Conservation (phyloP, 1,284 basidiomycete genomes). For the Ceratobasidium sp. region DNA sequence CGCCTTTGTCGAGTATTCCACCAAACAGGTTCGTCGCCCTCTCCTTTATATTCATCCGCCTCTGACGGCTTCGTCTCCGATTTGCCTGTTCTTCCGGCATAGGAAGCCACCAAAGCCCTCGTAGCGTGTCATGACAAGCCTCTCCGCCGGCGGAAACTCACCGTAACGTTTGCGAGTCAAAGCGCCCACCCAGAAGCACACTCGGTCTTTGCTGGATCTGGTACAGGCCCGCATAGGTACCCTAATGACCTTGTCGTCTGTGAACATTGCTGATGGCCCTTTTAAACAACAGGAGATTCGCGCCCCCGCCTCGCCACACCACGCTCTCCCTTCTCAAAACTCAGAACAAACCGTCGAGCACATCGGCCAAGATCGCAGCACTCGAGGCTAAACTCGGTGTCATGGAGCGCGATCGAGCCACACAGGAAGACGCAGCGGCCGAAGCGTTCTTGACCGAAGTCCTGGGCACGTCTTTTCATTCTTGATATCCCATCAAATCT, state of each 20-base stretch:
- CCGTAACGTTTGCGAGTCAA: conserved; percentile 91
- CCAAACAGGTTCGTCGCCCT: conserved; percentile 76
- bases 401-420: conserved; percentile 63
- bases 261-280: conserved; percentile 46
- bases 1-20: conserved; percentile 90
- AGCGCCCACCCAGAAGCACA: conserved; percentile 62
- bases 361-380: conserved; percentile 89
- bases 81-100: conserved; percentile 51
- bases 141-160: conserved; percentile 85
- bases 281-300: conserved; percentile 61
- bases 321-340: conserved; percentile 89
- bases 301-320: conserved; percentile 77
- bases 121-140: conserved; percentile 81
- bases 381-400: conserved; percentile 94
- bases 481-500: not conserved
- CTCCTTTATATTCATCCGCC: conserved; percentile 45
- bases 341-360: conserved; percentile 71
- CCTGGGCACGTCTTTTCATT: conserved; percentile 9
- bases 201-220: conserved; percentile 32
- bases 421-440: conserved; percentile 30
- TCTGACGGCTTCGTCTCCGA: conserved; percentile 48
- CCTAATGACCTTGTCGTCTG: conserved; percentile 48
- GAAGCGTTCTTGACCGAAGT: conserved; percentile 28
- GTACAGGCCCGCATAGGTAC: conserved; percentile 35
- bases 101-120: conserved; percentile 91